phyloP scores from a whole-genome alignment of 2,329 filamentous ascomycete genomes.

The Westerdykella sp. region DNA sequence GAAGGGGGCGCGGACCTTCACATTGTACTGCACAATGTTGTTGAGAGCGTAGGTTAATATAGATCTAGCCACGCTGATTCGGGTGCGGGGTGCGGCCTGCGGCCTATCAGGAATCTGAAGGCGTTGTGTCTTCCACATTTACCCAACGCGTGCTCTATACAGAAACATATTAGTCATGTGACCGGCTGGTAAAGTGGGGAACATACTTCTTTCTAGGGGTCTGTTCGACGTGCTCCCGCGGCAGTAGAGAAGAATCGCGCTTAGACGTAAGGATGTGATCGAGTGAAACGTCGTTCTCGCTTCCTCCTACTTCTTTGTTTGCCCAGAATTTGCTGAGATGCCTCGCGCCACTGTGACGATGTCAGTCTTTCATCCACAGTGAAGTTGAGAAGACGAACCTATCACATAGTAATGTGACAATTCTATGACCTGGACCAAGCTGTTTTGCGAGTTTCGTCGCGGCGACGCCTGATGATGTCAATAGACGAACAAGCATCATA shows the following conservation, averaged over 20 bases:
- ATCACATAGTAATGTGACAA: constrained; percentile 83
- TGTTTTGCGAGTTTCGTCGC: constrained; percentile 62
- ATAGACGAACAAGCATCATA: background rate
- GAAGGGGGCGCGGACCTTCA: background rate
- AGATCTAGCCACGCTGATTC: background rate
- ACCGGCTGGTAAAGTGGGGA: too few relatives aligned
- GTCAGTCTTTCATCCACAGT: constrained; percentile 6
- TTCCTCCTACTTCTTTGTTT: constrained; percentile 57
- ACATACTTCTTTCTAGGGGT: background rate
- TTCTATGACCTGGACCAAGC: constrained; percentile 54
- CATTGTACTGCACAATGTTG: background rate
- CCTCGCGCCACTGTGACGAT: constrained; percentile 52
- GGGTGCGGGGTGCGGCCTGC: background rate
- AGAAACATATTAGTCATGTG: too few relatives aligned
- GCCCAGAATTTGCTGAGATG: constrained; percentile 85
- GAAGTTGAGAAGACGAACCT: constrained; percentile 19
- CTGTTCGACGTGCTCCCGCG: background rate
- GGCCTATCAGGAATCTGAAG: too few relatives aligned
- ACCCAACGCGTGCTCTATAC: too few relatives aligned
- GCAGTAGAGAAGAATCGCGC: background rate
- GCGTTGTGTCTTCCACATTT: too few relatives aligned
- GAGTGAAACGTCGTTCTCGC: constrained; percentile 43
- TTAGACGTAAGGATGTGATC: constrained; percentile 49
- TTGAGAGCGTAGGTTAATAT: background rate
- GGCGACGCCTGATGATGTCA: constrained; percentile 48